phyloP scores from a whole-genome alignment of 2,329 filamentous ascomycete genomes.

The Arthrobotrys sinensis region DNA sequence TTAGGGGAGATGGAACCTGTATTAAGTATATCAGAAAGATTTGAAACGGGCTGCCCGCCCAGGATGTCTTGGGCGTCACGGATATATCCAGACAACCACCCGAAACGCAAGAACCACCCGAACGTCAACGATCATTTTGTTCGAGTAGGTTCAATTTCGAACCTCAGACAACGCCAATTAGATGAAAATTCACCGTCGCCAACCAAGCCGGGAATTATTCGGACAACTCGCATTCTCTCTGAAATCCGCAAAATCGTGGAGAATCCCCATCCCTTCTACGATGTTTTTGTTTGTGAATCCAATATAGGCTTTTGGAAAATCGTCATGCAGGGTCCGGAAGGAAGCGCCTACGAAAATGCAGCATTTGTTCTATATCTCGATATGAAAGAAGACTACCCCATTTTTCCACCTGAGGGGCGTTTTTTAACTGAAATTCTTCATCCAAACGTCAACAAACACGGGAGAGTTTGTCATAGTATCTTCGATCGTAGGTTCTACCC shows the following conservation, averaged over 20 bases:
- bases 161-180: conserved; percentile 2
- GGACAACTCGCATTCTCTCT: conserved; percentile 52
- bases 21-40: conserved; percentile 66
- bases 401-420: conserved; percentile 66
- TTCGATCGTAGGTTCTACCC: conserved; percentile 28
- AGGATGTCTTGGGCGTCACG: conserved; percentile 40
- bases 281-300: conserved; percentile 67
- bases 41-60: conserved; percentile 37
- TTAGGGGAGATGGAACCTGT: conserved; percentile 68
- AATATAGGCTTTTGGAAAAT: conserved; percentile 69
- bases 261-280: conserved; percentile 66
- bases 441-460: conserved; percentile 67
- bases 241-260: conserved; percentile 66
- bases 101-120: conserved; percentile 66
- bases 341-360: conserved; percentile 65
- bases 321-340: conserved; percentile 66
- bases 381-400: conserved; percentile 67
- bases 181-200: neutral
- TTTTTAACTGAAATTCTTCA: conserved; percentile 67
- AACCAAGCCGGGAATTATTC: neutral
- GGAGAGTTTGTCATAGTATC: conserved; percentile 67
- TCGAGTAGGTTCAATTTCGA: conserved; percentile 32
- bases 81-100: conserved; percentile 63
- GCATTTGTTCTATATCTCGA: conserved; percentile 67
- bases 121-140: conserved; percentile 65